These are phyloP conservation scores for Aspergillus arachidicola DNA, from an alignment of 2,329 filamentous ascomycete species.

Conservation along the genomic window DNA sequence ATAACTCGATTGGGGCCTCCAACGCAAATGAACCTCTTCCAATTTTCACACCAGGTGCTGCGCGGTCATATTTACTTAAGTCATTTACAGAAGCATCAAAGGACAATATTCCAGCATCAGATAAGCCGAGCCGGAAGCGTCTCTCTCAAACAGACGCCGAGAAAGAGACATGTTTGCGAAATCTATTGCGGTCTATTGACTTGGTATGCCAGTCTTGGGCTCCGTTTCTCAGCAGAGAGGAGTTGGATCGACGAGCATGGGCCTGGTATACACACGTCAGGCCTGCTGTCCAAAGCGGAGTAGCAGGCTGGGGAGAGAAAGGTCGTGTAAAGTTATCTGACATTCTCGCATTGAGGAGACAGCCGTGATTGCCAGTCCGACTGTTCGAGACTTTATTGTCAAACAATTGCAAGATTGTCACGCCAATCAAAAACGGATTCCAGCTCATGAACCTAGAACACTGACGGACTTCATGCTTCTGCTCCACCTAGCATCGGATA, in stretches of 20 bases:
- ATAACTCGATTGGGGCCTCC: conserved; percentile 20
- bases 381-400: neutral
- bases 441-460: neutral
- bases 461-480: neutral
- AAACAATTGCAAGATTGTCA: neutral
- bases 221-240: conserved; percentile 60
- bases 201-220: conserved; percentile 75
- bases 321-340: conserved; percentile 67
- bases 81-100: conserved; percentile 38
- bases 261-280: conserved; percentile 77
- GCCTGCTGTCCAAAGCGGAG: conserved; percentile 73
- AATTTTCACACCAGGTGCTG: conserved; percentile 73
- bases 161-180: conserved; percentile 69
- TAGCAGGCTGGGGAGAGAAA: conserved; percentile 82
- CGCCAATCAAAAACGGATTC: neutral
- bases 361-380: conserved; percentile 9
- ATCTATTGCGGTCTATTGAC: conserved; percentile 71
- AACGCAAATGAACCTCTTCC: conserved; percentile 57
- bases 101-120: conserved; percentile 19
- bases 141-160: conserved; percentile 57
- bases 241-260: conserved; percentile 78
- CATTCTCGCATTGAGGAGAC: conserved; percentile 54
- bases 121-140: conserved; percentile 50
- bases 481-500: neutral
- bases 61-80: conserved; percentile 60